Conservation (phyloP, 441 rosid genomes). For the Pelargonium myrrhifolium region DNA sequence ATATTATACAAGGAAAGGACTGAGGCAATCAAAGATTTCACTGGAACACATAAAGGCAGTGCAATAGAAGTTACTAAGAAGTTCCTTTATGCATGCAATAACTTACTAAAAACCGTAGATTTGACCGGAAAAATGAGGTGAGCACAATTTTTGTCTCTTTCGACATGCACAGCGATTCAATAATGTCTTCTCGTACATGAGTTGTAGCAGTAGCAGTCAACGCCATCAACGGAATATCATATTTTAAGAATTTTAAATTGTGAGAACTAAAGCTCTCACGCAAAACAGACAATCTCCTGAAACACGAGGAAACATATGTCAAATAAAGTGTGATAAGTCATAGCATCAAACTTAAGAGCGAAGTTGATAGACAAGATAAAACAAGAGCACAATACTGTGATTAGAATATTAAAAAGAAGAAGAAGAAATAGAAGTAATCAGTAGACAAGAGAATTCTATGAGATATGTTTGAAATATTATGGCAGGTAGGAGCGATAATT, state of each 20-base stretch:
- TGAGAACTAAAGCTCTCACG: slow-evolving; percentile 54
- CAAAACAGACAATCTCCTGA: slow-evolving; percentile 61
- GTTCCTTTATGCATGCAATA: slow-evolving; percentile 12
- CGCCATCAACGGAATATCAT: slow-evolving; percentile 78
- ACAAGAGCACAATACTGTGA: neutral
- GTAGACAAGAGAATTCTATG: neutral
- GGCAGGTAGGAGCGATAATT: neutral
- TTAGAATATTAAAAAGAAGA: too few species aligned
- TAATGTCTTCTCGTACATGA: slow-evolving; percentile 67
- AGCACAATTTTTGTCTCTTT: slow-evolving; percentile 62
- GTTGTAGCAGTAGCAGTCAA: slow-evolving; percentile 88
- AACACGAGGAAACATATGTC: slow-evolving; percentile 19
- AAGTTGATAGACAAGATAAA: neutral
- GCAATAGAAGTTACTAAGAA: neutral
- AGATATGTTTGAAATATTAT: neutral
- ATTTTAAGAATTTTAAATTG: slow-evolving; percentile 46
- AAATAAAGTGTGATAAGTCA: neutral
- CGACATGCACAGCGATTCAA: slow-evolving; percentile 57
- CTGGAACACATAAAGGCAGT: neutral
- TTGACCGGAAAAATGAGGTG: slow-evolving; percentile 78
- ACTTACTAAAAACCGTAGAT: slow-evolving; percentile 63
- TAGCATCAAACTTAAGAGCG: neutral
- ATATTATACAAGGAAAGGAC: neutral
- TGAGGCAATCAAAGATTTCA: neutral
- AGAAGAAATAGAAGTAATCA: neutral